phyloP scores from a whole-genome alignment of 2,329 filamentous ascomycete genomes.

The Pseudogymnoascus sp. region DNA sequence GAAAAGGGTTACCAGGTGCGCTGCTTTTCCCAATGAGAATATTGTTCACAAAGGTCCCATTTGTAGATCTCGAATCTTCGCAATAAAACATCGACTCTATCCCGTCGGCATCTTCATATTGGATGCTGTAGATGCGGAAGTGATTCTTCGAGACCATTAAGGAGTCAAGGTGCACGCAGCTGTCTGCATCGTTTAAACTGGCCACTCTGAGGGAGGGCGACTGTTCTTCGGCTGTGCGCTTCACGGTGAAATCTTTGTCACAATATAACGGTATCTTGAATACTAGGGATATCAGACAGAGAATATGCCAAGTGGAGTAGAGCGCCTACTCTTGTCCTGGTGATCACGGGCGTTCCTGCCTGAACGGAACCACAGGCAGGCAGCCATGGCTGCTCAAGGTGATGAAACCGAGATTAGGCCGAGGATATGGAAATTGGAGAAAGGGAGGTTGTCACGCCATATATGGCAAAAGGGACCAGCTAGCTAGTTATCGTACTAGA shows the following conservation, averaged over 20 bases:
- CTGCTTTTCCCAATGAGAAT: constrained; percentile 37
- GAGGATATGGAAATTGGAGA: not conserved
- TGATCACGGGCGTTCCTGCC: not conserved
- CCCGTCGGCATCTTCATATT: constrained; percentile 37
- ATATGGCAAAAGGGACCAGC: not conserved
- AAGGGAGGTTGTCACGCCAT: not conserved
- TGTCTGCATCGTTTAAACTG: not conserved
- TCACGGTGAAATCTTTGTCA: not conserved
- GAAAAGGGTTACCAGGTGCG: constrained; percentile 32
- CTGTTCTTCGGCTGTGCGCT: not conserved
- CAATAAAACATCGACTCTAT: constrained; percentile 42
- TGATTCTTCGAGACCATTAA: constrained; percentile 43
- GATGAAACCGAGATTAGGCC: not conserved
- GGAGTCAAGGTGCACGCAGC: not conserved
- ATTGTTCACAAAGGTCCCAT: constrained; percentile 48
- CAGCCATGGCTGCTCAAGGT: not conserved
- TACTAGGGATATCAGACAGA: constrained; percentile 1
- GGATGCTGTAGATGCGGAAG: constrained; percentile 48
- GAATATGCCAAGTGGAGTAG: not conserved
- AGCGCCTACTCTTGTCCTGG: not conserved
- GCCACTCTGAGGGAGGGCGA: not conserved
- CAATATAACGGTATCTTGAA: not conserved
- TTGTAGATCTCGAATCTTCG: constrained; percentile 47
- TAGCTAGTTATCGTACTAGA: not conserved
- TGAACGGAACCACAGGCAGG: not conserved